Percentiles rank a stretch among this genome's conserved stretches.
Evolutionary conservation across 1,284 basidiomycete genomes (phyloP).

Genomic region (Heliocybe sulcata): DNA sequence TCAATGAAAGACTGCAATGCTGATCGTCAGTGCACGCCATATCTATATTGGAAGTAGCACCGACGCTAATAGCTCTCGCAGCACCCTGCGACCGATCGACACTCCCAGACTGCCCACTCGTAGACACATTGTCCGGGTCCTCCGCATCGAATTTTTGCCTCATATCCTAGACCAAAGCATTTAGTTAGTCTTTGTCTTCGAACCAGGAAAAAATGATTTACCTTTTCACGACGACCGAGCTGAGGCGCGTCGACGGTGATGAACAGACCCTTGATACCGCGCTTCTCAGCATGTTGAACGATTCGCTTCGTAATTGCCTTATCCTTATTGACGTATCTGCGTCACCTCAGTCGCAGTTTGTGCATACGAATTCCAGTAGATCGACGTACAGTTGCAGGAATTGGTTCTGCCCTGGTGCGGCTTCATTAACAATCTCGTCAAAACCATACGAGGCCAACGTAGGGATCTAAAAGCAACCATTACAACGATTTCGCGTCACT

Average conservation of each 20-base stretch:
- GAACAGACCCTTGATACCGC: conserved; percentile 82
- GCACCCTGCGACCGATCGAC: conserved; percentile 87
- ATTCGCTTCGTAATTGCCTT: conserved; percentile 75
- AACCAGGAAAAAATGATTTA: conserved; percentile 11
- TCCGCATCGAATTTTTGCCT: conserved; percentile 90
- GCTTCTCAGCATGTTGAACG: conserved; percentile 77
- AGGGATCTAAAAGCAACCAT: conserved; percentile 34
- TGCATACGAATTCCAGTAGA: neutral
- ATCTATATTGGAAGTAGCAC: conserved; percentile 17
- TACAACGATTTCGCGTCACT: neutral
- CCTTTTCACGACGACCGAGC: conserved; percentile 84
- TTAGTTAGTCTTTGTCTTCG: neutral
- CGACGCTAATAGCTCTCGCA: conserved; percentile 86
- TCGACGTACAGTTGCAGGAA: conserved; percentile 67
- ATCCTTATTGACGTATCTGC: conserved; percentile 84
- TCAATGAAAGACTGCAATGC: conserved; percentile 96
- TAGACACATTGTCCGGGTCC: conserved; percentile 63
- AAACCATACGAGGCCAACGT: conserved; percentile 87
- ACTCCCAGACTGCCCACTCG: conserved; percentile 41
- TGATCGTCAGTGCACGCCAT: neutral
- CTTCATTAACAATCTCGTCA: conserved; percentile 84
- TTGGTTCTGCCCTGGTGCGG: conserved; percentile 65
- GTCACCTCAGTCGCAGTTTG: neutral
- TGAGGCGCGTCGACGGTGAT: conserved; percentile 94
- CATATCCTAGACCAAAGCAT: conserved; percentile 69